phyloP scores from a whole-genome alignment of 768 basidiomycete genomes.

The Auricularia auricula-judae region DNA sequence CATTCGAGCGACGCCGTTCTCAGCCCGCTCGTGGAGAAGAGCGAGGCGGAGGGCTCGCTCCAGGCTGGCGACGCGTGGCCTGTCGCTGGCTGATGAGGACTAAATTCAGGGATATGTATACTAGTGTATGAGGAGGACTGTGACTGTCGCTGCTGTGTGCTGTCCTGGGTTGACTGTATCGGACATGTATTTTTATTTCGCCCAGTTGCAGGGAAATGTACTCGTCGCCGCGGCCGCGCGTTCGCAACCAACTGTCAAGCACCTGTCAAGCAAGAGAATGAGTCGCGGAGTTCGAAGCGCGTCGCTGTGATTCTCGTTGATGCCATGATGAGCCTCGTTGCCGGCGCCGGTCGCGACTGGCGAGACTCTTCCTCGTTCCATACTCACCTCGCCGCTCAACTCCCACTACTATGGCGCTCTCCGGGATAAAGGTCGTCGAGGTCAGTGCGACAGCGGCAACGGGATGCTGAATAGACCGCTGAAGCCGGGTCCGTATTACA shows the following conservation, averaged over 20 bases:
- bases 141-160: too few relatives aligned
- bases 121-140: too few relatives aligned
- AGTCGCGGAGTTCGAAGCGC: background rate
- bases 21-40: background rate
- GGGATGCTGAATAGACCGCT: background rate
- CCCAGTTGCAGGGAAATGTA: constrained; percentile 15
- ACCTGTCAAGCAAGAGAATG: background rate
- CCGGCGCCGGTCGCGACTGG: background rate
- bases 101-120: too few relatives aligned
- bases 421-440: constrained; percentile 12
- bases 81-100: too few relatives aligned
- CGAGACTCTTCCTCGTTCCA: background rate
- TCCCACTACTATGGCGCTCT: constrained; percentile 3
- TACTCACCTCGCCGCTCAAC: background rate
- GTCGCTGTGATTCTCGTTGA: background rate
- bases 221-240: too few relatives aligned
- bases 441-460: constrained; percentile 3
- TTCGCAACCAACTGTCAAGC: too few relatives aligned
- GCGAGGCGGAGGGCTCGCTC: background rate
- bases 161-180: too few relatives aligned
- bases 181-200: too few relatives aligned
- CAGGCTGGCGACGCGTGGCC: background rate
- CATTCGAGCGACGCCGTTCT: background rate
- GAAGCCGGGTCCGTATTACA: constrained; percentile 16
- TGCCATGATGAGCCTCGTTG: background rate